These are phyloP conservation scores for Allantophomopsis cytisporea DNA, from an alignment of 2,329 filamentous ascomycete species.

Conservation along the genomic window DNA sequence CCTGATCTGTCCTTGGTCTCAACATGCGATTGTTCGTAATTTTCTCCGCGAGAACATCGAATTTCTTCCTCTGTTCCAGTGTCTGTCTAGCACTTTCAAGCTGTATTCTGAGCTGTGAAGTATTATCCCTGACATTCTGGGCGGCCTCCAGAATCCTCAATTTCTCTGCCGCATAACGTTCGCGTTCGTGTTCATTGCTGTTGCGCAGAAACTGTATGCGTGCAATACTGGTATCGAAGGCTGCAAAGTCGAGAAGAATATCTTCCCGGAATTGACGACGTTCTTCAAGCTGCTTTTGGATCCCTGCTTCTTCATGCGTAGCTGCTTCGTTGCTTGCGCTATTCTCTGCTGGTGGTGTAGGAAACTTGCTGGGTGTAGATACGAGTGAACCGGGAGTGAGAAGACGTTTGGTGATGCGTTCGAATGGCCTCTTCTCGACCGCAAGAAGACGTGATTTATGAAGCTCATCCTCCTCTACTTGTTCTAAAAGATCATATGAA, in stretches of 20 bases:
- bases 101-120: slow-evolving; percentile 55
- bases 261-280: slow-evolving; percentile 68
- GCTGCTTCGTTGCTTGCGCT: slow-evolving; percentile 22
- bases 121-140: slow-evolving; percentile 64
- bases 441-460: slow-evolving; percentile 79
- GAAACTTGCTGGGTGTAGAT: slow-evolving; percentile 35
- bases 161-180: slow-evolving; percentile 73
- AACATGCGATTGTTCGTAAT: slow-evolving; percentile 73
- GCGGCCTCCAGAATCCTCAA: slow-evolving; percentile 66
- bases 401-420: slow-evolving; percentile 73
- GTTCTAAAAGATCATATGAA: slow-evolving; percentile 55
- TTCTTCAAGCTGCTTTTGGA: slow-evolving; percentile 35
- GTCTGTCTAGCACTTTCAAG: slow-evolving; percentile 65
- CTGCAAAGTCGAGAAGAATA: slow-evolving; percentile 74
- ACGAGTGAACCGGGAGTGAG: slow-evolving; percentile 54
- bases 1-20: slow-evolving; percentile 73
- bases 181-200: slow-evolving; percentile 72
- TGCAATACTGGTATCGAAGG: slow-evolving; percentile 74
- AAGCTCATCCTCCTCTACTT: slow-evolving; percentile 67
- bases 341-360: slow-evolving; percentile 53
- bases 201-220: slow-evolving; percentile 78
- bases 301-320: slow-evolving; percentile 26
- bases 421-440: slow-evolving; percentile 87
- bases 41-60: slow-evolving; percentile 77
- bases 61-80: slow-evolving; percentile 66